Base-by-base conservation (phyloP, 306 rosid species). In the Lathyrus aphaca region DNA sequence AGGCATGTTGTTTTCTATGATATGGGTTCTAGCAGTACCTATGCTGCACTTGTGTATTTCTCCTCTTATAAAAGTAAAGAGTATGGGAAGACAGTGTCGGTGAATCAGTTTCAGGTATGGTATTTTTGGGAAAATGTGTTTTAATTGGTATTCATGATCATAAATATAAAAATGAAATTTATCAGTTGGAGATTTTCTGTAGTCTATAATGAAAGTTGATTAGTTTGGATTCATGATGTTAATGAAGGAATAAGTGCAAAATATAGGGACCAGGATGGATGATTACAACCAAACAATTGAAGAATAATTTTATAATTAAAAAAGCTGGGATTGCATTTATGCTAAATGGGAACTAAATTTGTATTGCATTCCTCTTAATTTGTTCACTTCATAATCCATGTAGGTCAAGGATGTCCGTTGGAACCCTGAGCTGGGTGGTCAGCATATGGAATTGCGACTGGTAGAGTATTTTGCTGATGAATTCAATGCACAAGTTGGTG, bases 391-490 rank as follows among this genome's bases (percentile, higher is more conserved):
- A 5, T 66, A 16, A 66, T 77, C 27, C 56, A 56, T 83, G 85
- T 80, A 92, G 98, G 97, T 94, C 68, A 87, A 88, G 91, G 99
- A 94, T 74, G 95, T 94, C n/a, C 85, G 90, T 66, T 94, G 99
- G 99, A 79, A 82, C 77, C 84, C 99, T 8, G 92, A 88, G 73
- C 83, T 94, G 61, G 99, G 99, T 58, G 99, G 99, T 59, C 97
- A 89, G 84, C 68, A 81, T 60, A 79, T 91, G 96, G 99, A 94
- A 74, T 21, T 91, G 65, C 86, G 89, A 45, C 78, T 94, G 82
- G 97, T 94, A 49, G 99, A 94, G 74, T 73, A 91, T 81, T 94
- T 94, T 75, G 97, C 97, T 17, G 81, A 80, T 57, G 92, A 94
- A 84, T 91, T 94, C 83, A 94, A 94, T 74, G 82, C 83, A 76